phyloP scores from a whole-genome alignment of 164 flowering plant species.

The Saururus chinensis region DNA sequence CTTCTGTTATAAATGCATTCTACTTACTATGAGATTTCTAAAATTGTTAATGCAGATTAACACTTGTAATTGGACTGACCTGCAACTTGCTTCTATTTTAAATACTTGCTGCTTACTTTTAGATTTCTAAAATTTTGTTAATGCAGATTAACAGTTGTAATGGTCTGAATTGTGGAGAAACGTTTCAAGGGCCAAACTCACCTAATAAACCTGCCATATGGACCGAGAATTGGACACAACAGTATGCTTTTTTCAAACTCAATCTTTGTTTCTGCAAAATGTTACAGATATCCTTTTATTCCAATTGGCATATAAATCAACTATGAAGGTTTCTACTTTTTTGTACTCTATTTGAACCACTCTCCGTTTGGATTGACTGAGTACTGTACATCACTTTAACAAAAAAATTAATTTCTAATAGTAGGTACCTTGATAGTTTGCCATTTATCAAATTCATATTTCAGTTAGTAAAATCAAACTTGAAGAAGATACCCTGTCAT shows the following conservation, averaged over 20 bases:
- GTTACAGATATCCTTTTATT: no score
- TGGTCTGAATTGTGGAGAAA: slow-evolving; percentile 71
- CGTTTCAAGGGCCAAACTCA: slow-evolving; percentile 82
- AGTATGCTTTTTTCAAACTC: slow-evolving; percentile 30
- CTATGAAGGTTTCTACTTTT: no score
- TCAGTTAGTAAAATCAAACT: no score
- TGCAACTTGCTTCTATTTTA: slow-evolving; percentile 68
- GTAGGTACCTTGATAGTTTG: no score
- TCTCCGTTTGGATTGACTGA: no score
- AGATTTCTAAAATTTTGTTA: background rate
- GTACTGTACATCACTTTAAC: no score
- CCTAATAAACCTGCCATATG: slow-evolving; percentile 80
- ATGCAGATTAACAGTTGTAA: slow-evolving; percentile 89
- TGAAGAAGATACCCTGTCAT: no score
- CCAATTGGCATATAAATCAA: background rate
- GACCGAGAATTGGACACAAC: slow-evolving; percentile 93
- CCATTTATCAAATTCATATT: no score
- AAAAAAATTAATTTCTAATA: no score
- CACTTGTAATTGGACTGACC: slow-evolving; percentile 68
- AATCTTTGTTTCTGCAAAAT: no score
- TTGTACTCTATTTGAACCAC: no score
- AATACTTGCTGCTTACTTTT: slow-evolving; percentile 6
- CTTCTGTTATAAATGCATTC: slow-evolving; percentile 56
- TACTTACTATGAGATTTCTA: background rate
- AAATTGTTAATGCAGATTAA: slow-evolving; percentile 52